phyloP scores from a whole-genome alignment of 1,284 basidiomycete genomes.

The Moesziomyces sp. region DNA sequence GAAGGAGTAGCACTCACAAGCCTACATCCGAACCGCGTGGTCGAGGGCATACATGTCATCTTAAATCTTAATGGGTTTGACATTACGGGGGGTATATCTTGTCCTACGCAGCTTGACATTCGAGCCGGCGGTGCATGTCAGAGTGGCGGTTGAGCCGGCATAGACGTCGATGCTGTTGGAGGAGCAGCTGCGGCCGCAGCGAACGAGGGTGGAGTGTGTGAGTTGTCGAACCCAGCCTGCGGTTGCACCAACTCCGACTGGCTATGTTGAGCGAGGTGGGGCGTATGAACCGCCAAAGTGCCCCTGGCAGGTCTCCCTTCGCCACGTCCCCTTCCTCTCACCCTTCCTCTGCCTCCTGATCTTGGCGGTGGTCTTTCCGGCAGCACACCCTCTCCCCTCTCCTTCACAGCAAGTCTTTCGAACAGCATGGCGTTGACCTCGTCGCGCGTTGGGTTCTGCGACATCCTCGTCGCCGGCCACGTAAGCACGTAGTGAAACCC shows the following conservation, averaged over 20 bases:
- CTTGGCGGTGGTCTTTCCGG: conserved; percentile 29
- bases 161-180: background rate
- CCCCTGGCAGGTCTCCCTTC: conserved; percentile 17
- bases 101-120: too few species aligned
- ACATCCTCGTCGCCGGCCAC: conserved; percentile 25
- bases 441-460: conserved; percentile 12
- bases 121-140: background rate
- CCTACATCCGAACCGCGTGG: too few species aligned
- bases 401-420: conserved; percentile 9
- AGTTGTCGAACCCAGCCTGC: background rate
- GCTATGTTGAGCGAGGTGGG: conserved; percentile 17
- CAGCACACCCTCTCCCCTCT: conserved; percentile 19
- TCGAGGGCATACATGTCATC: too few species aligned
- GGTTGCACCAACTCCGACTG: conserved; percentile 9
- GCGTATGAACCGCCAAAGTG: conserved; percentile 19
- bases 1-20: background rate
- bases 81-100: conserved; percentile 1
- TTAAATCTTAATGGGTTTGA: too few species aligned
- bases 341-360: conserved; percentile 9
- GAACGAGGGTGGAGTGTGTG: conserved; percentile 11
- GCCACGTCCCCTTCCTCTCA: conserved; percentile 9
- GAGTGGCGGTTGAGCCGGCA: conserved; percentile 3
- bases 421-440: conserved; percentile 26
- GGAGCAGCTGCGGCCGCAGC: conserved; percentile 25
- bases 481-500: conserved; percentile 35